These are phyloP conservation scores for Lolium perenne DNA, from an alignment of 176 grass and related monocot species.

Conservation along the genomic window DNA sequence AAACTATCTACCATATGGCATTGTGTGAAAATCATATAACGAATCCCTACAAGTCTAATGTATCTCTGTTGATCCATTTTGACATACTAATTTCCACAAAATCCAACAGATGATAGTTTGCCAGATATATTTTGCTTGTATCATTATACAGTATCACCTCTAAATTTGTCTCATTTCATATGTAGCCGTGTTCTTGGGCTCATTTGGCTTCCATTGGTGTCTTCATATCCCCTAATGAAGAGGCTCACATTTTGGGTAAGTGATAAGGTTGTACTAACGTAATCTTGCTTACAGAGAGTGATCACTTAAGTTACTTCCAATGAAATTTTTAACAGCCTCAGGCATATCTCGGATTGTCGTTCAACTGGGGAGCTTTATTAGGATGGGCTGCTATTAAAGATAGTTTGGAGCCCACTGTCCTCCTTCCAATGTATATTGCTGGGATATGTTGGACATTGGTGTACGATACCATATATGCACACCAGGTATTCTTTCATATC, in stretches of 20 bases:
- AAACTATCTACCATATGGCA: not conserved
- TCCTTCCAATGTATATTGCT: conserved; percentile 76
- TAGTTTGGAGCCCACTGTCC: conserved; percentile 61
- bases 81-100: not conserved
- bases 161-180: conserved; percentile 28
- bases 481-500: conserved; percentile 55
- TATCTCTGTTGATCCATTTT: not conserved
- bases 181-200: conserved; percentile 75
- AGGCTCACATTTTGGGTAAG: conserved; percentile 85
- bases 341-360: conserved; percentile 81
- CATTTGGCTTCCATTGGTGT: conserved; percentile 72
- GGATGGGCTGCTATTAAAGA: conserved; percentile 81
- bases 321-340: conserved; percentile 68
- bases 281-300: not conserved
- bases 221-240: conserved; percentile 91
- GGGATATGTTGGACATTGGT: conserved; percentile 91
- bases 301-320: not conserved
- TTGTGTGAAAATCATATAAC: not conserved
- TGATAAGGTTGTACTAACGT: not conserved
- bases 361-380: conserved; percentile 94
- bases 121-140: not conserved
- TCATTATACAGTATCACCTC: not conserved
- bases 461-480: conserved; percentile 94
- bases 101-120: conserved; percentile 11
- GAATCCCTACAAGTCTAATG: not conserved